Percentiles rank a stretch among this genome's conserved stretches.
Evolutionary conservation across 768 basidiomycete species (phyloP).

Genomic region (Pleurotus tuoliensis): DNA sequence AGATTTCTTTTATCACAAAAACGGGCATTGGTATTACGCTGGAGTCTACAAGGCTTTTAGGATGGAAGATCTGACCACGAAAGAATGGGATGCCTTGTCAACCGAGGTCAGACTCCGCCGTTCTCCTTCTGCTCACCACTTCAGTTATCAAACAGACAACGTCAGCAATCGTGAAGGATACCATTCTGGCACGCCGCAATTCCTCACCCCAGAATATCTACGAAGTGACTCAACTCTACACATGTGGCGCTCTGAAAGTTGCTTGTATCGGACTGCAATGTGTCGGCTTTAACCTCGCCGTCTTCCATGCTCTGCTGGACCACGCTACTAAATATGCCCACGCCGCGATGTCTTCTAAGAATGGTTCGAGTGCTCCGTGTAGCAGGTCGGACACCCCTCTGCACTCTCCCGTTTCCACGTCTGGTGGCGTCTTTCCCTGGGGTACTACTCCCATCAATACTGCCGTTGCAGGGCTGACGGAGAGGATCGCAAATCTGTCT

Average conservation of each 20-base stretch:
- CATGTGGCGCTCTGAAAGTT: constrained; percentile 66
- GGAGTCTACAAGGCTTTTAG: constrained; percentile 69
- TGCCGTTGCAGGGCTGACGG: neutral
- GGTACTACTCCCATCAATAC: neutral
- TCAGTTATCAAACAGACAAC: constrained; percentile 42
- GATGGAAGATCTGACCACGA: constrained; percentile 58
- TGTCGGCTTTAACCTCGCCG: constrained; percentile 65
- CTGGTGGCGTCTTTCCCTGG: constrained; percentile 1
- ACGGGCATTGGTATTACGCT: constrained; percentile 81
- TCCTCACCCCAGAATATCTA: constrained; percentile 75
- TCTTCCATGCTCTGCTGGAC: constrained; percentile 65
- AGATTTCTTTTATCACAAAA: constrained; percentile 84
- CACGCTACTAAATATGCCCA: constrained; percentile 48
- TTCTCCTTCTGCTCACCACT: neutral
- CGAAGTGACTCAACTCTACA: constrained; percentile 70
- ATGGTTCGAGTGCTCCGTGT: neutral
- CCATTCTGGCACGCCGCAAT: constrained; percentile 66
- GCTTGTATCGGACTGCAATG: constrained; percentile 75
- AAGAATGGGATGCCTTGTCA: constrained; percentile 68
- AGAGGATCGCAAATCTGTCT: neutral
- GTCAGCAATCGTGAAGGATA: constrained; percentile 67
- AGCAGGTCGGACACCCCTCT: constrained; percentile 60
- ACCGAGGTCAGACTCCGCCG: constrained; percentile 43
- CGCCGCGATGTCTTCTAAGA: neutral
- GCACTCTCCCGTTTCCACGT: constrained; percentile 54